A percentile compares a stretch with the other conserved stretches of the same genome.
Evolutionary conservation across 2,329 filamentous ascomycete species (phyloP).

Genomic region (Verticillium nonalfalfae): DNA sequence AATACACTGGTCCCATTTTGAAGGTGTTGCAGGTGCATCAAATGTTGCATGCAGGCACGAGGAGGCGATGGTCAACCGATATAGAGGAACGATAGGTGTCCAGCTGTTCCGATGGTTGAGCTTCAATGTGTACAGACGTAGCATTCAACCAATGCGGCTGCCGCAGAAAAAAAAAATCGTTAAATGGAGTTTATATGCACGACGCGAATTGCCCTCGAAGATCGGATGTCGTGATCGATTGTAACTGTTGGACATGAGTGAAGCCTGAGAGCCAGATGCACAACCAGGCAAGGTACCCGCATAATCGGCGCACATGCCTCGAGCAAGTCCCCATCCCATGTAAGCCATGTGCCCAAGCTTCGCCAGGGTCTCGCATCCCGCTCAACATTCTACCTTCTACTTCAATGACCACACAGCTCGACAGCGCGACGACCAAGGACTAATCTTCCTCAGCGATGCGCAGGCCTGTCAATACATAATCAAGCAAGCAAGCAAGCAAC

Average conservation of each 20-base stretch:
- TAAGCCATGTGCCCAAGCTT: not conserved
- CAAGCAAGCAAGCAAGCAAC: not conserved
- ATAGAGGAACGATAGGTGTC: not conserved
- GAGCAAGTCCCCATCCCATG: not conserved
- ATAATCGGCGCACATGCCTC: not conserved
- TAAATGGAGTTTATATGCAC: too few species aligned
- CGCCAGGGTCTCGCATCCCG: not conserved
- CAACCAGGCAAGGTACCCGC: not conserved
- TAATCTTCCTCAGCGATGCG: not conserved
- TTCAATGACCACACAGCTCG: not conserved
- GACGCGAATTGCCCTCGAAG: too few species aligned
- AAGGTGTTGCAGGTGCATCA: not conserved
- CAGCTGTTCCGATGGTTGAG: not conserved
- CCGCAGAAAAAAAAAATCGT: too few species aligned
- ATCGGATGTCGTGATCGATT: not conserved
- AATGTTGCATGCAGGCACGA: not conserved
- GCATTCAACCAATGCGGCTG: not conserved
- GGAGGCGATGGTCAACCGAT: not conserved
- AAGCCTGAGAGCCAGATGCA: not conserved
- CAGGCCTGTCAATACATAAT: not conserved
- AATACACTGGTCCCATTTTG: not conserved
- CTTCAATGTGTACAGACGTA: too few species aligned
- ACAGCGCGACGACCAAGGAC: not conserved
- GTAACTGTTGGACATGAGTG: not conserved
- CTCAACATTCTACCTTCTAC: not conserved